Evolutionary conservation across 768 basidiomycete species (phyloP).

Genomic region (Amanita molliuscula): DNA sequence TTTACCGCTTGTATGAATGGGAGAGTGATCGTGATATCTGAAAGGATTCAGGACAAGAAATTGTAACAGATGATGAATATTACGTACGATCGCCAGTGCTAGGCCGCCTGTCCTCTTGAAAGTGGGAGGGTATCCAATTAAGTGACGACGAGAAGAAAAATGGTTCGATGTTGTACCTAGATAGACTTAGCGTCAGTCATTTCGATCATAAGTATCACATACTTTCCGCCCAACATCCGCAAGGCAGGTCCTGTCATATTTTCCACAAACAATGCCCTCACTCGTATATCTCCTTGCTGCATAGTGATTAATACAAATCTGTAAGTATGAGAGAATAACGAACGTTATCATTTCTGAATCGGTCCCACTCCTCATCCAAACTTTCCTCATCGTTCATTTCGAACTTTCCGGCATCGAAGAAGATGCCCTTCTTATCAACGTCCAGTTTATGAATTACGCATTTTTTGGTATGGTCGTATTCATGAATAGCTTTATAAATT

Average conservation of each 20-base stretch:
- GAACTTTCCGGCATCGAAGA: constrained; percentile 19
- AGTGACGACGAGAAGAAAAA: constrained; percentile 59
- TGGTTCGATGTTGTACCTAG: constrained; percentile 48
- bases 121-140: constrained; percentile 61
- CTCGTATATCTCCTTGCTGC: constrained; percentile 25
- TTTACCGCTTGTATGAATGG: constrained; percentile 40
- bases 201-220: constrained; percentile 5
- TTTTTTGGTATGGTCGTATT: constrained; percentile 16
- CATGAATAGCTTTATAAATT: constrained; percentile 23
- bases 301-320: background rate
- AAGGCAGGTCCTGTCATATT: constrained; percentile 40
- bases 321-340: constrained; percentile 8
- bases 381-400: constrained; percentile 7
- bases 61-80: background rate
- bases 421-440: constrained; percentile 23
- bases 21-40: constrained; percentile 49
- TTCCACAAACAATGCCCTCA: constrained; percentile 44
- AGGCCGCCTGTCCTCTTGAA: constrained; percentile 35
- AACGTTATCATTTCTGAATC: constrained; percentile 22
- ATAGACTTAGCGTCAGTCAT: background rate
- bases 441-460: constrained; percentile 31
- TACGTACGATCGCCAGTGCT: constrained; percentile 42
- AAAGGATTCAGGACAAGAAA: background rate
- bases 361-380: constrained; percentile 25
- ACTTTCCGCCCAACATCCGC: constrained; percentile 54